Conservation (phyloP, 2,329 filamentous ascomycete species). For the Alternaria gansuensis region DNA sequence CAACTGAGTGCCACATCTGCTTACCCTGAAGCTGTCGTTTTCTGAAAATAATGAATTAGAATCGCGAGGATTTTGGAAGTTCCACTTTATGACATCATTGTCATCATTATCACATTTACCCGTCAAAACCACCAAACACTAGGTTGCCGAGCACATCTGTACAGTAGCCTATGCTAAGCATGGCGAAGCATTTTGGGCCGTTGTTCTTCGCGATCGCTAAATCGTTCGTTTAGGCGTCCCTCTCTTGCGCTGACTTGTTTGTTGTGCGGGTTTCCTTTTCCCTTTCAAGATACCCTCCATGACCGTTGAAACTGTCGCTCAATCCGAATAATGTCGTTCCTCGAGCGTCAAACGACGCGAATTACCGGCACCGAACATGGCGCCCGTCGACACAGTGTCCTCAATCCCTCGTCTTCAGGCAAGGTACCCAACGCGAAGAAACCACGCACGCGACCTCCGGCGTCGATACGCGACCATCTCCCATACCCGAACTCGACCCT, state of each 20-base stretch:
- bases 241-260: not conserved
- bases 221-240: conserved; percentile 4
- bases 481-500: conserved; percentile 57
- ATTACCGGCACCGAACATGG: conserved; percentile 38
- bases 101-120: not conserved
- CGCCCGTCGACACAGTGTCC: conserved; percentile 30
- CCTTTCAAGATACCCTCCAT: conserved; percentile 11
- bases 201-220: conserved; percentile 3
- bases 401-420: conserved; percentile 31
- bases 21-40: no score
- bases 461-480: conserved; percentile 59
- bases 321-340: conserved; percentile 35
- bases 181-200: conserved; percentile 16
- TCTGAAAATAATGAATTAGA: not conserved
- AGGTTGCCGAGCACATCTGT: conserved; percentile 16
- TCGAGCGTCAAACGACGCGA: conserved; percentile 41
- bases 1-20: not conserved
- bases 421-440: conserved; percentile 57
- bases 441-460: conserved; percentile 59
- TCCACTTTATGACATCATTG: conserved; percentile 20
- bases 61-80: not conserved
- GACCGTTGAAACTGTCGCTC: not conserved
- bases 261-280: conserved; percentile 11
- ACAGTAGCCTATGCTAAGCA: conserved; percentile 21
- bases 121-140: conserved; percentile 12